A percentile compares a stretch with the other conserved stretches of the same genome.
These are phyloP conservation scores for Actinidia arguta DNA, from an alignment of 179 eudicot species.

Conservation along the genomic window DNA sequence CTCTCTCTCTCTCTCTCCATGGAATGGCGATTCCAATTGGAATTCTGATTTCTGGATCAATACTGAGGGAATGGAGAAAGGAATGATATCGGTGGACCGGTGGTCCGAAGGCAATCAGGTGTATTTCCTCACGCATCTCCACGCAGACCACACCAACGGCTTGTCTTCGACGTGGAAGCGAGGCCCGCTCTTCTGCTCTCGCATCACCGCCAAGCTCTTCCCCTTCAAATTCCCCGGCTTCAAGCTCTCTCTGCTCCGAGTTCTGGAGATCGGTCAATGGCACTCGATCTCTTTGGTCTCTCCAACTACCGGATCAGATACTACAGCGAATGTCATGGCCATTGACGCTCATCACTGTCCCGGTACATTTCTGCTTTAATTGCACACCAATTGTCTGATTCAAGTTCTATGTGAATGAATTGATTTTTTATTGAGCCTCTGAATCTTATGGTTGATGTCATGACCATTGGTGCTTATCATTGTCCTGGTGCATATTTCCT, in stretches of 20 bases:
- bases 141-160: constrained; percentile 74
- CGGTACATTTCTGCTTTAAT: constrained; percentile 34
- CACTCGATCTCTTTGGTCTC: constrained; percentile 52
- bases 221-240: too few species aligned
- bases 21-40: neutral
- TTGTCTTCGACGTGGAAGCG: constrained; percentile 64
- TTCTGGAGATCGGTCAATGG: constrained; percentile 61
- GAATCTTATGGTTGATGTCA: too few species aligned
- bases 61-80: constrained; percentile 58
- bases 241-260: constrained; percentile 58
- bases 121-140: too few species aligned
- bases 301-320: constrained; percentile 42
- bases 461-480: too few species aligned
- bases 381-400: constrained; percentile 17
- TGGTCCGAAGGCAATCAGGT: constrained; percentile 69
- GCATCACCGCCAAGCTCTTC: constrained; percentile 53
- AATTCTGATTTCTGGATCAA: neutral
- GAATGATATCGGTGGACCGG: constrained; percentile 84
- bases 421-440: too few species aligned
- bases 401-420: neutral
- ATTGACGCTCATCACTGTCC: constrained; percentile 80
- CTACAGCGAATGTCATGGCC: constrained; percentile 44
- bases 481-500: too few species aligned
- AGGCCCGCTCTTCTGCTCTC: constrained; percentile 77
- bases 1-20: too few species aligned